Base-by-base conservation (phyloP, 176 grass and related monocot species). In the Cocos nucifera region DNA sequence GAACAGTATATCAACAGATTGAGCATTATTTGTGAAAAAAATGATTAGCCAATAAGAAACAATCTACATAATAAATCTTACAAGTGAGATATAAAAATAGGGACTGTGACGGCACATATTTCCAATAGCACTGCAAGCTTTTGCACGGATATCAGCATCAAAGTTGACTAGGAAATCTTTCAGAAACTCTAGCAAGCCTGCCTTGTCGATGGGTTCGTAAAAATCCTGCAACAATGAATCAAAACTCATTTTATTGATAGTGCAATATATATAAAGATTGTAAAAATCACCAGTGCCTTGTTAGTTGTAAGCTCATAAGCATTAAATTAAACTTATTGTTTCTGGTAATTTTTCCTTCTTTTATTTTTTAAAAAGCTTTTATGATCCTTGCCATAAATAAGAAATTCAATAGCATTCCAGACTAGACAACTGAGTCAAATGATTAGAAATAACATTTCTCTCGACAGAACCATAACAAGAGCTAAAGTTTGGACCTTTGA, bases 61-160 rank as follows among this genome's bases (percentile, higher is more conserved):
- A 24, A 61, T 62, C 16, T 15, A 35, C n/a, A 67, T 19, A 29
- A 15, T 9, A 30, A 63, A 53, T 57, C 92, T 90, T 90, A 97
- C 92, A 71, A 97, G 80, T 82, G 87, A 49, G 57, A 64, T 61
- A 51, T 97, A 97, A 70, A 97, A 97, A 68, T 91, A 97, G 69
- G 79, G 53, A 61, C 80, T 91, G 49, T 97, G 92, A 6, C 92
- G 80, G 26, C 92, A 97, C 92, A 97, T 91, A 69, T 97, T 97
- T 56, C 92, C 92, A 78, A 97, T 85, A 57, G 87, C 92, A 83
- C 87, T 91, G 69, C 92, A 97, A 66, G 92, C 78, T 85, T 97
- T 97, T 70, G 92, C 92, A 80, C 92, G 83, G 72, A 97, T 70
- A 79, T 97, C 92, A 20, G 86, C 77, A 69, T 79, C 84, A 56